phyloP scores from a whole-genome alignment of 1,139 yeast genomes.

The Diutina scorzettiae region DNA sequence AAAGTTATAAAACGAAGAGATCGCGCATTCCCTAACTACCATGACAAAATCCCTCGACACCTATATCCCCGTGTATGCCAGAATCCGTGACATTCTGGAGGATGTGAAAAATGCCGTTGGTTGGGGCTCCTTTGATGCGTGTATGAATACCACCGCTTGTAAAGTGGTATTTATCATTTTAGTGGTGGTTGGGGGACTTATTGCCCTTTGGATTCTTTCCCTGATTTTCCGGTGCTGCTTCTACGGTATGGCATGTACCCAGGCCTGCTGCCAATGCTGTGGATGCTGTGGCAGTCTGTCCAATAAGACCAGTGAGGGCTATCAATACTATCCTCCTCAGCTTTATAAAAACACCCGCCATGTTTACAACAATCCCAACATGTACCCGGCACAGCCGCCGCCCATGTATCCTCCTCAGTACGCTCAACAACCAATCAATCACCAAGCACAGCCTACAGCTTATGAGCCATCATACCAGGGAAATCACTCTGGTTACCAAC shows the following conservation, averaged over 20 bases:
- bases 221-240: slow-evolving; percentile 33
- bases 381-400: slow-evolving; percentile 16
- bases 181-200: slow-evolving; percentile 42
- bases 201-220: slow-evolving; percentile 31
- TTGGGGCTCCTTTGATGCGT: slow-evolving; percentile 61
- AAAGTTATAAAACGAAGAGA: too few species aligned
- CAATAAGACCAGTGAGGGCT: background rate
- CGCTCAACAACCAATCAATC: background rate
- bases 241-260: slow-evolving; percentile 31
- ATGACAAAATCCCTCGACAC: too few species aligned
- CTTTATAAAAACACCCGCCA: slow-evolving; percentile 11
- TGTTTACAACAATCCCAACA: slow-evolving; percentile 20
- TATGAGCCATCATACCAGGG: background rate
- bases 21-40: too few species aligned
- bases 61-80: background rate
- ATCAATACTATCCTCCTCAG: background rate
- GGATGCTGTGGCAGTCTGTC: slow-evolving; percentile 18
- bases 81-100: background rate
- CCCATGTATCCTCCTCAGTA: slow-evolving; percentile 4
- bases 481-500: background rate
- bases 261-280: slow-evolving; percentile 37
- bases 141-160: slow-evolving; percentile 69
- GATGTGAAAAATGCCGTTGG: slow-evolving; percentile 14
- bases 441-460: background rate
- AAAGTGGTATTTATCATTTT: slow-evolving; percentile 71